phyloP scores from a whole-genome alignment of 345 rosid species.

The Pelargonium nanum region DNA sequence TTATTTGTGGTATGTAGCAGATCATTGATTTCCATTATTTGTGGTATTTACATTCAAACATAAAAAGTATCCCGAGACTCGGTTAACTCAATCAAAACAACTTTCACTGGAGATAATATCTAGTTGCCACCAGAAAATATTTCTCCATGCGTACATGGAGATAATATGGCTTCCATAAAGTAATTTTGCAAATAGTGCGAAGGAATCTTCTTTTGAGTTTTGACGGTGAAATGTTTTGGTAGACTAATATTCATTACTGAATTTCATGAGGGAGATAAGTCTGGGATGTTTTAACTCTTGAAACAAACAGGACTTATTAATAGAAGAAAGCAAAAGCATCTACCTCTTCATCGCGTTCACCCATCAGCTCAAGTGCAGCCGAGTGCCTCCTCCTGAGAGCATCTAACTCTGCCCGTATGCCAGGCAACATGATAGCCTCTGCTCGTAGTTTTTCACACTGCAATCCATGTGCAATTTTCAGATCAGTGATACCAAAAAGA shows the following conservation, averaged over 20 bases:
- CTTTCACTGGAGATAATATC: too few relatives aligned
- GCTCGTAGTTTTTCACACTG: slow-evolving; percentile 84
- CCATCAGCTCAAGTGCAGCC: slow-evolving; percentile 97
- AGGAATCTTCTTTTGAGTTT: too few relatives aligned
- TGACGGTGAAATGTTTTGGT: neutral
- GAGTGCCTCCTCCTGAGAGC: slow-evolving; percentile 88
- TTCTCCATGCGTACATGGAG: too few relatives aligned
- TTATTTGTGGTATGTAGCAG: too few relatives aligned
- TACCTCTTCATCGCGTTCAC: slow-evolving; percentile 99
- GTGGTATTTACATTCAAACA: too few relatives aligned
- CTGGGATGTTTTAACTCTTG: neutral
- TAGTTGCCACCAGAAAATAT: too few relatives aligned
- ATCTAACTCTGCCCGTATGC: slow-evolving; percentile 82
- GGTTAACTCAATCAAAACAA: neutral
- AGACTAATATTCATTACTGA: neutral
- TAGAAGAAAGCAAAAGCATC: neutral
- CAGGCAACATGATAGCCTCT: slow-evolving; percentile 65
- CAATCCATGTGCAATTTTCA: slow-evolving; percentile 15
- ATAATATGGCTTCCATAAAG: too few relatives aligned
- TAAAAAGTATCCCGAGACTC: too few relatives aligned
- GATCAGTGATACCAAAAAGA: slow-evolving; percentile 7
- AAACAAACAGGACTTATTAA: neutral
- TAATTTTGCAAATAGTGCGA: too few relatives aligned
- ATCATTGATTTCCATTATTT: too few relatives aligned
- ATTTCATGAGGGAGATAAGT: neutral